phyloP scores from a whole-genome alignment of 2,329 filamentous ascomycete species.

The Pyrenochaeta sp. region DNA sequence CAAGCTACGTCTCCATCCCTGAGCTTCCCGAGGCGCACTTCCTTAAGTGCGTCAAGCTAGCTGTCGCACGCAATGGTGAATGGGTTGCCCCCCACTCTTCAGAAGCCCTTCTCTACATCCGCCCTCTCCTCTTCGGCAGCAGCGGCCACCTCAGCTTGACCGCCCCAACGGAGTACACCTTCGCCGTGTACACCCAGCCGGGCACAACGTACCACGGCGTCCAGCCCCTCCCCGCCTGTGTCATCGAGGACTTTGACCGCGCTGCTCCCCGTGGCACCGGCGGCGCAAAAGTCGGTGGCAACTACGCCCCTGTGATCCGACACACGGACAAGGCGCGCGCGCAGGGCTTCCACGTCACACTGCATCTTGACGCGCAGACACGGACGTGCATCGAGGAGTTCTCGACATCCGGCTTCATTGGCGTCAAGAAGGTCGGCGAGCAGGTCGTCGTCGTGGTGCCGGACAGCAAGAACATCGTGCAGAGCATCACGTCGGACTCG shows the following conservation, averaged over 20 bases:
- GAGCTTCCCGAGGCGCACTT: constrained; percentile 38
- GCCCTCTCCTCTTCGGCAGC: constrained; percentile 44
- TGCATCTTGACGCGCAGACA: constrained; percentile 45
- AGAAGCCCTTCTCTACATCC: constrained; percentile 45
- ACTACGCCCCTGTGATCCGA: constrained; percentile 48
- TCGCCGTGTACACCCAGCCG: constrained; percentile 43
- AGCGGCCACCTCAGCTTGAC: constrained; percentile 30
- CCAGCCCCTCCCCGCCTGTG: constrained; percentile 31
- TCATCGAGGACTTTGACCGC: constrained; percentile 48
- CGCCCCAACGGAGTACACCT: constrained; percentile 31
- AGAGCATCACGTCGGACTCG: constrained; percentile 40
- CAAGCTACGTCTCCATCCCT: constrained; percentile 40
- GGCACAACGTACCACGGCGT: constrained; percentile 34
- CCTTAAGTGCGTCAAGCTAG: constrained; percentile 30
- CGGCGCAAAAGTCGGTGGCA: constrained; percentile 46
- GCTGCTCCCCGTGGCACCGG: constrained; percentile 45
- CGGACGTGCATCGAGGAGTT: constrained; percentile 48
- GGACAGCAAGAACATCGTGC: constrained; percentile 35
- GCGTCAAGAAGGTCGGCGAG: constrained; percentile 29
- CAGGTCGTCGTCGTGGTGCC: constrained; percentile 42
- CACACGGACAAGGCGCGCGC: constrained; percentile 37
- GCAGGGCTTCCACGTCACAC: constrained; percentile 42
- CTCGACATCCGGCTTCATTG: constrained; percentile 44
- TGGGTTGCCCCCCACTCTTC: constrained; percentile 34
- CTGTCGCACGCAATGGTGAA: constrained; percentile 34